A percentile compares a stretch with the other conserved stretches of the same genome.
Conservation (phyloP, 768 basidiomycete species). For the Leccinellum rugosiceps region DNA sequence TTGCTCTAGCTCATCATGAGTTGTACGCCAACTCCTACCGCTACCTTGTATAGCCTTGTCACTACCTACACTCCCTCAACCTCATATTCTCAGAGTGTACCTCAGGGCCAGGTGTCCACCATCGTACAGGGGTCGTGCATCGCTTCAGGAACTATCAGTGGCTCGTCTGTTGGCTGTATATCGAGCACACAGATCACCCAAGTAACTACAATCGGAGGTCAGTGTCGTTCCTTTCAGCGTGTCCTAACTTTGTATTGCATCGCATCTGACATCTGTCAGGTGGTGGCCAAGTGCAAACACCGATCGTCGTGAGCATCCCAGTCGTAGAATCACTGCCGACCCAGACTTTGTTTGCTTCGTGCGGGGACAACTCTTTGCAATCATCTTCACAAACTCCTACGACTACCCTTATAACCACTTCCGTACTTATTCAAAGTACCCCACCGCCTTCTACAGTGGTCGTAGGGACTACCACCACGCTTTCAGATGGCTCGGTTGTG, state of each 20-base stretch:
- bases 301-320: conserved; percentile 37
- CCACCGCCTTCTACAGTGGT: conserved; percentile 33
- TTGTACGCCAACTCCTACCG: conserved; percentile 43
- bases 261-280: conserved; percentile 17
- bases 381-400: conserved; percentile 10
- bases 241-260: neutral
- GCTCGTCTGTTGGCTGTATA: conserved; percentile 28
- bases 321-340: conserved; percentile 30
- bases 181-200: conserved; percentile 26
- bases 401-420: conserved; percentile 16
- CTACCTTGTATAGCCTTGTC: conserved; percentile 39
- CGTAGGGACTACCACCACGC: conserved; percentile 34
- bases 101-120: conserved; percentile 32
- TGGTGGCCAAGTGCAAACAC: conserved; percentile 35
- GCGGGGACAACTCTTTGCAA: conserved; percentile 1
- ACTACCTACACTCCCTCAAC: conserved; percentile 35
- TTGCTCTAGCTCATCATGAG: conserved; percentile 13
- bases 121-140: conserved; percentile 31
- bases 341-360: conserved; percentile 42
- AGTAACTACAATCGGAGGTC: conserved; percentile 36
- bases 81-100: conserved; percentile 35
- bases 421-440: conserved; percentile 29
- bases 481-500: conserved; percentile 40
- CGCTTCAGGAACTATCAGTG: conserved; percentile 27
- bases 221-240: conserved; percentile 12